Base-by-base conservation (phyloP, 2,329 filamentous ascomycete species). In the Aspergillus oerlinghausenensis region DNA sequence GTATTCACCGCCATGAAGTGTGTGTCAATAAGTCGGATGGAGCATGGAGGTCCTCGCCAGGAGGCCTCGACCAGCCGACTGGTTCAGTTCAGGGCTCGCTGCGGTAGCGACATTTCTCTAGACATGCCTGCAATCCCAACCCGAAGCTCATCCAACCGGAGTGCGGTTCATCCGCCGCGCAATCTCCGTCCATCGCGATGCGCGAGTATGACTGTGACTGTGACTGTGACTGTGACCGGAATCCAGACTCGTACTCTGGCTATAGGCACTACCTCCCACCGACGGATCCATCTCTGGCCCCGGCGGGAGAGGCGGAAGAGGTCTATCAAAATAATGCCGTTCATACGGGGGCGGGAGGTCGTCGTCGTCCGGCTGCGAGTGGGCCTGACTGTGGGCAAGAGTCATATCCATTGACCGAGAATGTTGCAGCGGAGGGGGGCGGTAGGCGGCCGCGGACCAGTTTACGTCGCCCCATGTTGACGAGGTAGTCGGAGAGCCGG, bases 321-420 rank as follows among this genome's bases (percentile, higher is more conserved):
- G 62, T 28, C 50, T 57, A 35, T 67, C 57, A 32, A 61, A 61
- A 19, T 64, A 54, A 53, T 67, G 69, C 23, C 62, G 62, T 17
- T 67, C 68, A 54, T 71, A 72, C 9, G 65, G 60, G 10, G 70
- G 70, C 8, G 69, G 65, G 4, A 62, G 58, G 21, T 62, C 62
- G 5, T 57, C 47, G 25, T n/a, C n/a, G 7, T 26, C 47, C 29
- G n/a, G 21, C 9, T n/a, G 17, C 17, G 10, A 7, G 6, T 38
- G 49, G 45, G 19, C n/a, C 50, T n/a, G 45, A 7, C 8, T 17
- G 38, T 50, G 28, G 42, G 19, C 19, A 23, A 28, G 26, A 42
- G 40, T 50, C 25, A 50, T 51, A 21, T 59, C 51, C 40, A 54
- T 56, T n/a, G 55, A 54, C 1, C 32, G 54, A 10, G 55, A 40